These are phyloP conservation scores for Lolium multiflorum DNA, from an alignment of 176 grass and related monocot genomes.

Conservation along the genomic window DNA sequence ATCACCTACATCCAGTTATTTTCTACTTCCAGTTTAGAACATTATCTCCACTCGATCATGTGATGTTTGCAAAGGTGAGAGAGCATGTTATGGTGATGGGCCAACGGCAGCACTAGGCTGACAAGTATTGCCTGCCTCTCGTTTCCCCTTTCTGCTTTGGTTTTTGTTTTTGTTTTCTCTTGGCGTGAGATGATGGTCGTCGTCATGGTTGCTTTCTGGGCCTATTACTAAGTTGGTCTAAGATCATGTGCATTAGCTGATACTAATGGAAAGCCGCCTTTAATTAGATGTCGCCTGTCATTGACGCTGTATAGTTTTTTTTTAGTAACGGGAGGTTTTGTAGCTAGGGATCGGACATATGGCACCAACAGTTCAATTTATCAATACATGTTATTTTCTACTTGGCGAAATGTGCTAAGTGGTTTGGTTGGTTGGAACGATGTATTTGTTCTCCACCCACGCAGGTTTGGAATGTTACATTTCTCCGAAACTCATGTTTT, in stretches of 20 bases:
- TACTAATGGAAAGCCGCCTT: neutral
- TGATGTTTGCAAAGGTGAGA: slow-evolving; percentile 37
- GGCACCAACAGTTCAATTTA: neutral
- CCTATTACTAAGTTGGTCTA: slow-evolving; percentile 39
- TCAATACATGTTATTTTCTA: neutral
- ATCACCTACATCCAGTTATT: slow-evolving; percentile 29
- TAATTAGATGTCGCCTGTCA: neutral
- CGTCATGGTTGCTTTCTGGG: slow-evolving; percentile 16
- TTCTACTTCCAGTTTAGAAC: slow-evolving; percentile 45
- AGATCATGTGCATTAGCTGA: slow-evolving; percentile 23
- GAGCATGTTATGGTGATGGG: slow-evolving; percentile 41
- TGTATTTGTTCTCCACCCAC: neutral
- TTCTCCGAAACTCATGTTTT: neutral
- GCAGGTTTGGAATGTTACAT: slow-evolving; percentile 3
- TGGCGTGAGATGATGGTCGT: slow-evolving; percentile 25
- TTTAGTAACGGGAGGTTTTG: too few relatives aligned
- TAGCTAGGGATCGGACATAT: neutral
- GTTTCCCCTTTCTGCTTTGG: slow-evolving; percentile 41
- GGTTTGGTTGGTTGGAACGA: slow-evolving; percentile 16
- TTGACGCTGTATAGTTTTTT: neutral
- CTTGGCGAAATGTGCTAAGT: neutral
- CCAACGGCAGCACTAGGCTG: slow-evolving; percentile 26
- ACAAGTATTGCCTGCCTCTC: slow-evolving; percentile 19
- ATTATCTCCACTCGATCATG: slow-evolving; percentile 41
- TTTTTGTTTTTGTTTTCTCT: slow-evolving; percentile 35